Base-by-base conservation (phyloP, 371 early-diverging fungal species). In the Chytridiales sp. region DNA sequence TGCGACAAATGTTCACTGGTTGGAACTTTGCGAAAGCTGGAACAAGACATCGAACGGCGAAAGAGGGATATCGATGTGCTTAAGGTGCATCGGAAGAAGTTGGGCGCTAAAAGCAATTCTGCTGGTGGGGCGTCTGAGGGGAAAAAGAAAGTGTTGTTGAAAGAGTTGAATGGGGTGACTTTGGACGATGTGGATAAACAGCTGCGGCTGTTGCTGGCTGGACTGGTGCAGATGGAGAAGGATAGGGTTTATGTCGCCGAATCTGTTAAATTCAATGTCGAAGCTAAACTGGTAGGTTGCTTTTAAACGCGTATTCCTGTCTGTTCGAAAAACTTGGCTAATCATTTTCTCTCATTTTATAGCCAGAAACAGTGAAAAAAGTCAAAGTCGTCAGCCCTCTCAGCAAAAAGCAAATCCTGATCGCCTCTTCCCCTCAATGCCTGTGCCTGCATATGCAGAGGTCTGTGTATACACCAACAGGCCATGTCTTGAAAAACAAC, bases 381-480 rank as follows among this genome's bases (percentile, higher is more conserved):
- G 47, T 53, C 32, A 64, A 66, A 43, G 26, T 51, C 27, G 61
- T 56, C 9, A 22, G 46, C 22, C 66, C 68, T 2, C 42, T 67
- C 30, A 59, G 68, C 17, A 48, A 44, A 2, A 76, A 74, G 53
- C 74, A 71, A 47, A 52, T 65, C 39, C 42, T 66, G 32, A 64
- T 78, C 41, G 78, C 68, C 6, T 35, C 53, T 13, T 59, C 75
- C 1, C 78, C 78, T 13, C 47, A 30, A 15, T 59, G 66, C 47
- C 62, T 93, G 22, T 86, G 85, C 54, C 78, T 94, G 1, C 93
- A 93, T 48, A 77, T 93, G 56, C 84, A 85, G 52, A 86, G 94
- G 4, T 90, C 91, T 2, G 77, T 87, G 21, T 79, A 81, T 41
- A 69, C 80, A 9, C 77, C 82, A 21, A 76, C 79, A 34, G 90